These are phyloP conservation scores for Erythrobasidium yunnanense DNA, from an alignment of 768 basidiomycete genomes.

Conservation along the genomic window DNA sequence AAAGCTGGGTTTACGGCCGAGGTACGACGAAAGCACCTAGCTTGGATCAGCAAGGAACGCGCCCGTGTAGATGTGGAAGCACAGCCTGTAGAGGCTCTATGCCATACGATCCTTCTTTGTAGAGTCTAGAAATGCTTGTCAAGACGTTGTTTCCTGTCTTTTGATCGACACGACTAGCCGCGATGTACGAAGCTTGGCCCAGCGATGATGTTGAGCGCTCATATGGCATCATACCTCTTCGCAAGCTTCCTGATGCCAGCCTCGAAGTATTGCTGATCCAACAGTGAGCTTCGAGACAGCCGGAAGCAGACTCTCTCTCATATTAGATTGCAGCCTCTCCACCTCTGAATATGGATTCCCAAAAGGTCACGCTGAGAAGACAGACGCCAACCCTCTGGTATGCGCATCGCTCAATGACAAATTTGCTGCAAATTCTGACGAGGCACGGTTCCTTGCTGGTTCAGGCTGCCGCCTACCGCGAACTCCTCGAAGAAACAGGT, in stretches of 20 bases:
- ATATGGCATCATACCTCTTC: slow-evolving; percentile 20
- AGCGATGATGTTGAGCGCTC: slow-evolving; percentile 3
- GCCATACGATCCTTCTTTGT: slow-evolving; percentile 7
- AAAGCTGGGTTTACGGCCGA: slow-evolving; percentile 10
- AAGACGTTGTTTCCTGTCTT: too few species aligned
- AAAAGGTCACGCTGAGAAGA: slow-evolving; percentile 8
- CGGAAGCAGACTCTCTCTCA: not conserved
- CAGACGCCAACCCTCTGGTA: slow-evolving; percentile 1
- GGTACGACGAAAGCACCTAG: not conserved
- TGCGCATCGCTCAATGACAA: not conserved
- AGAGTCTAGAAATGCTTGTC: not conserved
- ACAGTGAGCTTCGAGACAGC: not conserved
- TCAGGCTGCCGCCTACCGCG: slow-evolving; percentile 7
- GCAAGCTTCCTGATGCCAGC: not conserved
- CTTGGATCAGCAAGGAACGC: not conserved
- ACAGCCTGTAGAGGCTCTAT: not conserved
- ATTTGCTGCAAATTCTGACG: not conserved
- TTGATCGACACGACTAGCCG: too few species aligned
- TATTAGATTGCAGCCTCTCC: not conserved
- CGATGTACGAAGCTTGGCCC: slow-evolving; percentile 2
- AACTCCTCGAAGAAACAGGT: slow-evolving; percentile 19
- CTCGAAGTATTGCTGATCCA: slow-evolving; percentile 17
- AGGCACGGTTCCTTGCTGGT: not conserved
- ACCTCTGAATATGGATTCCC: slow-evolving; percentile 20
- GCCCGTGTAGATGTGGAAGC: slow-evolving; percentile 2